Evolutionary conservation across 176 grass and related monocot species (phyloP).

Genomic region (Paspalum vaginatum): DNA sequence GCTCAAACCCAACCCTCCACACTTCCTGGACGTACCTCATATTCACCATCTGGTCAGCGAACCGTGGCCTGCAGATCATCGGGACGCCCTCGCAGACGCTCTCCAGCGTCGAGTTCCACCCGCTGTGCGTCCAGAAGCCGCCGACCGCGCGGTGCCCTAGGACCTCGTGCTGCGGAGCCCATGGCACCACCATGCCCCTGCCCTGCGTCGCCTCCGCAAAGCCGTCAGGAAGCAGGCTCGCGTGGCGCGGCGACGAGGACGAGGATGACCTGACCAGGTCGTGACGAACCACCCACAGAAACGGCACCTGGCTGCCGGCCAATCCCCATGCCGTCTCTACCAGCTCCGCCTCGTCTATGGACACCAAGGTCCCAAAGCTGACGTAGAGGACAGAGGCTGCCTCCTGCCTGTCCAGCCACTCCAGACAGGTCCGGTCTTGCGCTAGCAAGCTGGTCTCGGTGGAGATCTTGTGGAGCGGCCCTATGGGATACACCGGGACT

Average conservation of each 20-base stretch:
- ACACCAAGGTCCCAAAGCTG: slow-evolving; percentile 48
- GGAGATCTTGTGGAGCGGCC: slow-evolving; percentile 47
- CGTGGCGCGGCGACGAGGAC: too few relatives aligned
- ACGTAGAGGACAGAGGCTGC: slow-evolving; percentile 42
- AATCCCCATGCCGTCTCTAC: slow-evolving; percentile 48
- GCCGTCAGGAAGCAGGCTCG: slow-evolving; percentile 9
- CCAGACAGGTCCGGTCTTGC: slow-evolving; percentile 24
- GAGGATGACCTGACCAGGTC: not conserved
- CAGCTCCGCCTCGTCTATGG: not conserved
- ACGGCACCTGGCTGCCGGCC: slow-evolving; percentile 12
- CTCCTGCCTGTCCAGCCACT: slow-evolving; percentile 42
- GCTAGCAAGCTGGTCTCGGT: slow-evolving; percentile 18
- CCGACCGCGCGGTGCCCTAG: slow-evolving; percentile 21
- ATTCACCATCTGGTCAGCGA: slow-evolving; percentile 57
- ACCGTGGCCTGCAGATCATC: slow-evolving; percentile 42
- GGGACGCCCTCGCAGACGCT: slow-evolving; percentile 48
- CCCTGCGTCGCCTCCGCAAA: slow-evolving; percentile 21
- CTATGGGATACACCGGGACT: slow-evolving; percentile 19
- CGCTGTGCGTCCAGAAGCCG: slow-evolving; percentile 52
- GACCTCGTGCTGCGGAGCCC: slow-evolving; percentile 49
- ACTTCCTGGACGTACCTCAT: slow-evolving; percentile 41
- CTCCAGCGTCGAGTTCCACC: slow-evolving; percentile 57
- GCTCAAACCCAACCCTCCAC: slow-evolving; percentile 45
- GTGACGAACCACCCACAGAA: slow-evolving; percentile 39
- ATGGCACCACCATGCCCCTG: slow-evolving; percentile 28